Evolutionary conservation across 2,329 filamentous ascomycete genomes (phyloP).

Genomic region (Penicillium occitanis): DNA sequence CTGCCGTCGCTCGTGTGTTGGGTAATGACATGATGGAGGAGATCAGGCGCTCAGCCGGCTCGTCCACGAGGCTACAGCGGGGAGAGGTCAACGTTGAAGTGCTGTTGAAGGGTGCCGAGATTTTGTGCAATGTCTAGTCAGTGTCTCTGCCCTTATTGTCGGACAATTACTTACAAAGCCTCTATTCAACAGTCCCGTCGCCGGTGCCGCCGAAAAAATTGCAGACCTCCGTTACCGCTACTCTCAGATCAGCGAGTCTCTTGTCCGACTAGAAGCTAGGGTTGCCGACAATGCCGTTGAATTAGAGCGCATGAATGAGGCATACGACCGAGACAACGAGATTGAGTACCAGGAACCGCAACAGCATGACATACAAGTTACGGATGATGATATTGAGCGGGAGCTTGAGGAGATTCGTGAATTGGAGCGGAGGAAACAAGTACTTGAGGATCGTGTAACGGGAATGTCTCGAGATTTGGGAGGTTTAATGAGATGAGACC

Average conservation of each 20-base stretch:
- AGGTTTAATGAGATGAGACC: slow-evolving; percentile 55
- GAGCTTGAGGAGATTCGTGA: slow-evolving; percentile 59
- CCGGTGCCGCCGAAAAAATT: slow-evolving; percentile 76
- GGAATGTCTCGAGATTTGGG: slow-evolving; percentile 69
- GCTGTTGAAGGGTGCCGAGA: slow-evolving; percentile 81
- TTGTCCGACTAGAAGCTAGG: slow-evolving; percentile 75
- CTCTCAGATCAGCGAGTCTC: slow-evolving; percentile 68
- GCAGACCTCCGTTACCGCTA: slow-evolving; percentile 69
- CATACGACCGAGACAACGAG: slow-evolving; percentile 58
- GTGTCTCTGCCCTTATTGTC: slow-evolving; percentile 27
- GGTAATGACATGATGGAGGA: slow-evolving; percentile 83
- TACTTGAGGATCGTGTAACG: slow-evolving; percentile 62
- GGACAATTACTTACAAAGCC: neutral
- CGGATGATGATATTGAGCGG: slow-evolving; percentile 45
- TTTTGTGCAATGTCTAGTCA: slow-evolving; percentile 81
- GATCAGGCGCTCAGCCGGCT: slow-evolving; percentile 63
- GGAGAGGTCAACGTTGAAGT: slow-evolving; percentile 85
- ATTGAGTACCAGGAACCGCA: slow-evolving; percentile 43
- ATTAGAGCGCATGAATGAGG: slow-evolving; percentile 68
- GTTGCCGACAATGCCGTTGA: slow-evolving; percentile 75
- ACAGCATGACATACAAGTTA: slow-evolving; percentile 31
- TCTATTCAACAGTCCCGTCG: slow-evolving; percentile 57
- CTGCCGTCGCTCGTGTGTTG: slow-evolving; percentile 84
- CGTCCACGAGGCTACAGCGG: slow-evolving; percentile 52
- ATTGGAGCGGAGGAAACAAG: slow-evolving; percentile 62